Base-by-base conservation (phyloP, 352 stramenopile genomes). In the Nothophytophthora sp. region DNA sequence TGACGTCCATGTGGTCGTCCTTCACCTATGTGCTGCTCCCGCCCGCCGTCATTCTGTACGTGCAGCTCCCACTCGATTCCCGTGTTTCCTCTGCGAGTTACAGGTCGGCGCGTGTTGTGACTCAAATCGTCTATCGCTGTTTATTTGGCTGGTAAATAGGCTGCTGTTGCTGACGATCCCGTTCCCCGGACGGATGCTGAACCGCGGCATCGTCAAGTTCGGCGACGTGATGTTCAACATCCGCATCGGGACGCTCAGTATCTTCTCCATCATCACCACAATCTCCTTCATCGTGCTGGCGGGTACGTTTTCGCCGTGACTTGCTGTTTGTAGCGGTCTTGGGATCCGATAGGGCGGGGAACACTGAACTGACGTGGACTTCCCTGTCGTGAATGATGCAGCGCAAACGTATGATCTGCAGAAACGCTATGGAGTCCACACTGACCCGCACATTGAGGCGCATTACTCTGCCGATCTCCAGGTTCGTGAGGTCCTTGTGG, bases 21-120 rank as follows among this genome's bases (percentile, higher is more conserved):
- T 84, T 86, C 67, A 89, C 81, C 29, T 92, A 90, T 44, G 68
- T 86, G 30, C 59, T 92, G 50, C 75, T 92, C 27, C 81, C 81
- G 28, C 81, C 81, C 18, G 81, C 81, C n/a, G 75, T 92, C 33
- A 56, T 90, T 50, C 71, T 92, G 81, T 92, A 71, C 50, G 80
- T 80, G 7, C 19, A 41, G 25, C 12, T 47, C 12, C 18, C 42
- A 3, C 11, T 16, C 5, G 9, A 10, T 34, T 40, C n/a, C n/a
- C n/a, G n/a, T n/a, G 4, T 9, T 3, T 60, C 9, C 0, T 32
- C 2, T 19, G 35, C 2, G 22, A 49, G 19, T 32, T 48, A n/a
- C n/a, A n/a, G n/a, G n/a, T n/a, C n/a, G n/a, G n/a, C n/a, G n/a
- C n/a, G n/a, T n/a, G n/a, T n/a, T n/a, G n/a, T n/a, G n/a, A n/a